These are phyloP conservation scores for Fusarium burgessii DNA, from an alignment of 2,329 filamentous ascomycete species.

Conservation along the genomic window DNA sequence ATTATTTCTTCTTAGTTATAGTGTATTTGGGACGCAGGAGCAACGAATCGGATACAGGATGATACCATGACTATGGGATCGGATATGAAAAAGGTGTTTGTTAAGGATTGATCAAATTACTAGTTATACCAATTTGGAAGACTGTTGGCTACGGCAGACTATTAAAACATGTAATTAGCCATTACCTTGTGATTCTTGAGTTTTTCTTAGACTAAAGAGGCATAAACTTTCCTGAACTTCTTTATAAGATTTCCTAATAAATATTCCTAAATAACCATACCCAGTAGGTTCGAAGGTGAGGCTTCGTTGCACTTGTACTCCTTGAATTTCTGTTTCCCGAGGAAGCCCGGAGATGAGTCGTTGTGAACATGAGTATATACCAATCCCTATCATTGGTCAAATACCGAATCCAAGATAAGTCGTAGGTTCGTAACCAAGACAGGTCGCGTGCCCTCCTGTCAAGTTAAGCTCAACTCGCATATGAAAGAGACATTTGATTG, in stretches of 20 bases:
- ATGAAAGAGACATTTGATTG: not conserved
- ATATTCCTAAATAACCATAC: not conserved
- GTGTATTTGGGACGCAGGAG: slow-evolving; percentile 27
- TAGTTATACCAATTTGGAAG: slow-evolving; percentile 44
- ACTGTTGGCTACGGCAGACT: slow-evolving; percentile 12
- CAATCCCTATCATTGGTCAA: not conserved
- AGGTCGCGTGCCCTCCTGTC: slow-evolving; percentile 27
- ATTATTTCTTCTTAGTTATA: not conserved
- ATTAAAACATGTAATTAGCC: not conserved
- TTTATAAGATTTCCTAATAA: not conserved
- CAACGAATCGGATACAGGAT: slow-evolving; percentile 22
- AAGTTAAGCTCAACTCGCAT: not conserved
- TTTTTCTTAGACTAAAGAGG: too few species aligned
- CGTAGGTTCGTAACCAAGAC: not conserved
- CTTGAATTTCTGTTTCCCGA: not conserved
- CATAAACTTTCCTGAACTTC: too few species aligned
- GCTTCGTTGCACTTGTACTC: not conserved
- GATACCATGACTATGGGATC: slow-evolving; percentile 35
- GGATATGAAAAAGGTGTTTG: slow-evolving; percentile 13
- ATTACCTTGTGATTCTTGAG: not conserved
- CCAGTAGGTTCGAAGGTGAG: not conserved
- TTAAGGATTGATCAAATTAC: slow-evolving; percentile 14
- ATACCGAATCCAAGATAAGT: not conserved
- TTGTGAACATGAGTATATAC: not conserved
- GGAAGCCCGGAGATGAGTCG: not conserved